These are phyloP conservation scores for Phytopythium delawarense DNA, from an alignment of 352 stramenopile species.

Conservation along the genomic window DNA sequence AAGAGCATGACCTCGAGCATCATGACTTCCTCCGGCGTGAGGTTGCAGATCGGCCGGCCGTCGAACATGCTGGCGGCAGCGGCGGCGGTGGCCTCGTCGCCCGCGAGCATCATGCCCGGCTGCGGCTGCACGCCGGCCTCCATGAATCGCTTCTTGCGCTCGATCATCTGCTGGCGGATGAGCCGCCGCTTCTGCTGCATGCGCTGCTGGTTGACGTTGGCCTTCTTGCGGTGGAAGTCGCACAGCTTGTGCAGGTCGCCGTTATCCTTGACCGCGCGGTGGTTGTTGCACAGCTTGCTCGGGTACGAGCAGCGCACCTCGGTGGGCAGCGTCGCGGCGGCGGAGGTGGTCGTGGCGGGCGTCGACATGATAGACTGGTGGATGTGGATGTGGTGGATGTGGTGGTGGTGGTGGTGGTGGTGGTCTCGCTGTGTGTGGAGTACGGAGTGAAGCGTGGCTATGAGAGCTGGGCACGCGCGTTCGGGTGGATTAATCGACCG, in stretches of 20 bases:
- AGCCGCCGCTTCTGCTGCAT: slow-evolving; percentile 31
- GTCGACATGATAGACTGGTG: slow-evolving; percentile 6
- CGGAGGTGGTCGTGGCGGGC: slow-evolving; percentile 2
- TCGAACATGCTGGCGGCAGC: slow-evolving; percentile 22
- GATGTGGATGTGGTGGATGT: no score
- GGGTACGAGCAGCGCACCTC: slow-evolving; percentile 55
- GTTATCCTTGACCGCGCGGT: slow-evolving; percentile 38
- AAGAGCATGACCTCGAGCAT: slow-evolving; percentile 43
- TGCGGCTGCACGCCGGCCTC: slow-evolving; percentile 24
- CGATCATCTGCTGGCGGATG: slow-evolving; percentile 41
- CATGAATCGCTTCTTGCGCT: slow-evolving; percentile 47
- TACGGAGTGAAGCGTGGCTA: background rate
- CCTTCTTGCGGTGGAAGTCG: slow-evolving; percentile 47
- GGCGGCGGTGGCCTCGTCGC: slow-evolving; percentile 1
- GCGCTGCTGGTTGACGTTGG: slow-evolving; percentile 35
- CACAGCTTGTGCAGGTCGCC: slow-evolving; percentile 55
- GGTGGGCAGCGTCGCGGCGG: slow-evolving; percentile 24
- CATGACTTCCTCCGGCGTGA: slow-evolving; percentile 35
- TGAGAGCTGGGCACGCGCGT: background rate
- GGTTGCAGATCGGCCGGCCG: slow-evolving; percentile 35
- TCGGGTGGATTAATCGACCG: background rate
- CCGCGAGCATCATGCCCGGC: slow-evolving; percentile 6
- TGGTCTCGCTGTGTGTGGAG: slow-evolving; percentile 14
- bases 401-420: no score
- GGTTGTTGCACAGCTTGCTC: slow-evolving; percentile 47